Evolutionary conservation across 164 flowering plant species (phyloP).

Genomic region (Vitis cinerea): DNA sequence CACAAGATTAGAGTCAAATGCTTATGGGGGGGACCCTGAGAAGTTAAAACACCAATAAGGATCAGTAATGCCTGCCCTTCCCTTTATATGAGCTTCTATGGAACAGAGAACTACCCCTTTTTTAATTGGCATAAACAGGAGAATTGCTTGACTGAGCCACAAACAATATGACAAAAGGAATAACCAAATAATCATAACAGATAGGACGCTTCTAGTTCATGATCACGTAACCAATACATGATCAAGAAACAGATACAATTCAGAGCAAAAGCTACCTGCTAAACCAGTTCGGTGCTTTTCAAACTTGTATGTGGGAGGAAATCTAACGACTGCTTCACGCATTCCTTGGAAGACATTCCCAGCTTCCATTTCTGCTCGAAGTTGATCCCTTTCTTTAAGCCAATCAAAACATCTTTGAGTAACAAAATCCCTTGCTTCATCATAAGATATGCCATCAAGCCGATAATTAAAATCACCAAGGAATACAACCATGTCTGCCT

Average conservation of each 20-base stretch:
- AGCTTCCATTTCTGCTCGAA: conserved; percentile 88
- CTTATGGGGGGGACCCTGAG: neutral
- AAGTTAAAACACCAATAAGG: neutral
- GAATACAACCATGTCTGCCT: conserved; percentile 92
- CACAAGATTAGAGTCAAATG: neutral
- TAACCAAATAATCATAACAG: neutral
- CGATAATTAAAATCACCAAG: conserved; percentile 96
- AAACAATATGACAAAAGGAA: neutral
- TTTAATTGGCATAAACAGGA: neutral
- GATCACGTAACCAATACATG: neutral
- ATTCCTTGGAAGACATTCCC: conserved; percentile 98
- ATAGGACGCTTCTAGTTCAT: neutral
- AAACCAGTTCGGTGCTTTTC: conserved; percentile 80
- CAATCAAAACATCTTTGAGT: conserved; percentile 98
- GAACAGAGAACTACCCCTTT: no score
- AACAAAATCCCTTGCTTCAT: conserved; percentile 94
- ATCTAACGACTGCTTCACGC: conserved; percentile 83
- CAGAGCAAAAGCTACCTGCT: conserved; percentile 51
- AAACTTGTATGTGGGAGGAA: conserved; percentile 99
- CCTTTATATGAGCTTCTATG: no score
- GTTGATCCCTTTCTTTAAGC: conserved; percentile 98
- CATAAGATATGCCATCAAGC: conserved; percentile 85
- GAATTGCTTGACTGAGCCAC: neutral
- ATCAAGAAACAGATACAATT: neutral
- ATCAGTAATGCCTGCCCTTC: neutral